phyloP scores from a whole-genome alignment of 1,284 basidiomycete genomes.

The Naganishia sp. region DNA sequence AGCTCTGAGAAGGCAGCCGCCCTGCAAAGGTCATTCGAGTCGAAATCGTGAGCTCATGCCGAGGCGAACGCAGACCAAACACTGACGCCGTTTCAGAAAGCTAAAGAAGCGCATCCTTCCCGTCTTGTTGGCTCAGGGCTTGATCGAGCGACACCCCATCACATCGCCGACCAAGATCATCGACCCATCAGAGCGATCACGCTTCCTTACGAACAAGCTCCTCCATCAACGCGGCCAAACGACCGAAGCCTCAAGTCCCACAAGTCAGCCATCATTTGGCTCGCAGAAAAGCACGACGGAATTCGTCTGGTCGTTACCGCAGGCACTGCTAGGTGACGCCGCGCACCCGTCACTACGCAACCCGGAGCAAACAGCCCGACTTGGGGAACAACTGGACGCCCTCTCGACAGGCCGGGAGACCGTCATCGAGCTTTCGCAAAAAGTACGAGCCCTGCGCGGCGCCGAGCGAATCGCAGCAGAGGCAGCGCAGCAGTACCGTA shows the following conservation, averaged over 20 bases:
- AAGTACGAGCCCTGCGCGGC: conserved; percentile 8
- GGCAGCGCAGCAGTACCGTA: conserved; percentile 8
- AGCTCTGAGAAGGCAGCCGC: neutral
- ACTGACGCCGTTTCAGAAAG: conserved; percentile 36
- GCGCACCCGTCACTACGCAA: conserved; percentile 5
- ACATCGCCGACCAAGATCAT: conserved; percentile 3
- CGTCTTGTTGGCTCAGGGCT: conserved; percentile 42
- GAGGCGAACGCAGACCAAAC: neutral
- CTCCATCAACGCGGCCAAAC: neutral
- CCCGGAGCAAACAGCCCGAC: neutral
- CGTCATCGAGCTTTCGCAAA: conserved; percentile 15
- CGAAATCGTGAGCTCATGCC: conserved; percentile 17
- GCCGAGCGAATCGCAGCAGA: neutral
- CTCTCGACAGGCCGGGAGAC: conserved; percentile 24
- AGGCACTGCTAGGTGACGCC: conserved; percentile 6
- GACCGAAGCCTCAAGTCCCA: conserved; percentile 2
- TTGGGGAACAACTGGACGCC: conserved; percentile 9
- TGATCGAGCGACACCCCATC: conserved; percentile 38
- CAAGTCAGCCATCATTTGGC: conserved; percentile 8
- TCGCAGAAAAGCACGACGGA: conserved; percentile 11
- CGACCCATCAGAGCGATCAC: conserved; percentile 12
- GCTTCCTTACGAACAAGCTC: conserved; percentile 9
- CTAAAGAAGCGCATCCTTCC: conserved; percentile 48
- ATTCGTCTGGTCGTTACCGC: conserved; percentile 26
- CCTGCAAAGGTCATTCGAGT: conserved; percentile 23